Conservation (phyloP, 2,329 filamentous ascomycete species). For the Truncatella angustata region DNA sequence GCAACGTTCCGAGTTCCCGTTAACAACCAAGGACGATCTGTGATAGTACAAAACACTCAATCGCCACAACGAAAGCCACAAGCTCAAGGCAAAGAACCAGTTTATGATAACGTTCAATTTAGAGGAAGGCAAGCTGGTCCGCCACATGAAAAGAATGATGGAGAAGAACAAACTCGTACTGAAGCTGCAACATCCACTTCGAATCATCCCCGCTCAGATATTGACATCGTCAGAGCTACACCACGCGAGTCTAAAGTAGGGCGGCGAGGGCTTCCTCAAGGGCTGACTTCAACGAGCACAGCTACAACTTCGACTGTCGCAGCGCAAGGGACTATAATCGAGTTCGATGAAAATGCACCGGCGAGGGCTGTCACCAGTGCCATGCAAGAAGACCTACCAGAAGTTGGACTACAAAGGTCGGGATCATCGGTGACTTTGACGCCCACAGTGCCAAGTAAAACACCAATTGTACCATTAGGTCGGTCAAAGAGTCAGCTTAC, state of each 20-base stretch:
- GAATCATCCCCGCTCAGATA: slow-evolving; percentile 28
- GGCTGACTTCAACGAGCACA: slow-evolving; percentile 30
- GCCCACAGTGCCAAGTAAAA: slow-evolving; percentile 48
- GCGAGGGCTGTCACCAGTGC: slow-evolving; percentile 20
- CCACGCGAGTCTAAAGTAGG: slow-evolving; percentile 24
- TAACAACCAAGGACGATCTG: neutral
- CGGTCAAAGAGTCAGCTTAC: slow-evolving; percentile 61
- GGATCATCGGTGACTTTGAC: slow-evolving; percentile 35
- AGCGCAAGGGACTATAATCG: slow-evolving; percentile 43
- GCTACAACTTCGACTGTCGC: slow-evolving; percentile 40
- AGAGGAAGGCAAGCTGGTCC: neutral
- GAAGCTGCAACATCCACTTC: slow-evolving; percentile 22
- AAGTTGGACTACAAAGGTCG: slow-evolving; percentile 15
- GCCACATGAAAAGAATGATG: slow-evolving; percentile 14
- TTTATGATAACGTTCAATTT: too few relatives aligned
- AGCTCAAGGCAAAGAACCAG: slow-evolving; percentile 4
- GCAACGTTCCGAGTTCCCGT: neutral
- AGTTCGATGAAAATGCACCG: slow-evolving; percentile 30
- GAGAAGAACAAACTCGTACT: slow-evolving; percentile 15
- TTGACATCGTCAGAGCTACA: slow-evolving; percentile 16
- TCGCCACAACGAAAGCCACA: neutral
- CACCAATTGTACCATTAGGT: slow-evolving; percentile 47
- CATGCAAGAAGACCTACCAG: slow-evolving; percentile 15
- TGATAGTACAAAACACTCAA: too few relatives aligned
- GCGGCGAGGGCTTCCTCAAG: slow-evolving; percentile 24